phyloP scores from a whole-genome alignment of 306 rosid species.

The Heteromeles arbutifolia region DNA sequence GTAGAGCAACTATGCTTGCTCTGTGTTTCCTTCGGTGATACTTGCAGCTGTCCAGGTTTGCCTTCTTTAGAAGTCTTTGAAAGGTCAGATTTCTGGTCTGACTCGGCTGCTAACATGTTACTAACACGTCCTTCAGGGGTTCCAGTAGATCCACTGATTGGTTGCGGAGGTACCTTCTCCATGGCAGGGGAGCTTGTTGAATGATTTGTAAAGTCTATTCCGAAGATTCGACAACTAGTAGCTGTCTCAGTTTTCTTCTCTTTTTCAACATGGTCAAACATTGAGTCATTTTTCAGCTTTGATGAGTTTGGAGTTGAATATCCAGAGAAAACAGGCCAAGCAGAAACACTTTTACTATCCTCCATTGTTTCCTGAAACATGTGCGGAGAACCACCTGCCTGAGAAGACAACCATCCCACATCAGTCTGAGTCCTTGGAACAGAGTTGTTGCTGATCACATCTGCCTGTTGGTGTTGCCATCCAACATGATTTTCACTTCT shows the following conservation, averaged over 20 bases:
- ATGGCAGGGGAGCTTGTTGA: slow-evolving; percentile 23
- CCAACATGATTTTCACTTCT: slow-evolving; percentile 35
- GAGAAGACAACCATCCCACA: slow-evolving; percentile 60
- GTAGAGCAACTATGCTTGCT: slow-evolving; percentile 51
- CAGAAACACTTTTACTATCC: slow-evolving; percentile 48
- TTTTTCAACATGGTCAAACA: slow-evolving; percentile 43
- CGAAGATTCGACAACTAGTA: slow-evolving; percentile 61
- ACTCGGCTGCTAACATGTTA: slow-evolving; percentile 36
- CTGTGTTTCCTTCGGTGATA: slow-evolving; percentile 43
- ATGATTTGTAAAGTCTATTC: slow-evolving; percentile 57
- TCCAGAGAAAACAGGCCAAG: slow-evolving; percentile 39
- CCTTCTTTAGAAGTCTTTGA: slow-evolving; percentile 46
- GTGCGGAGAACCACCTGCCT: slow-evolving; percentile 37
- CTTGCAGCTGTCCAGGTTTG: slow-evolving; percentile 38
- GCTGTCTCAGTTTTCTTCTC: slow-evolving; percentile 54
- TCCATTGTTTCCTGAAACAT: slow-evolving; percentile 49
- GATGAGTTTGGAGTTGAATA: slow-evolving; percentile 34
- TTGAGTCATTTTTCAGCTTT: slow-evolving; percentile 32
- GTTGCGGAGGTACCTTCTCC: slow-evolving; percentile 33
- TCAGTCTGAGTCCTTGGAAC: slow-evolving; percentile 45
- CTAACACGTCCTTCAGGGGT: slow-evolving; percentile 37
- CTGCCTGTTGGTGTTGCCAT: slow-evolving; percentile 53
- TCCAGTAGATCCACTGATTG: slow-evolving; percentile 13
- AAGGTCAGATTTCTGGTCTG: slow-evolving; percentile 43
- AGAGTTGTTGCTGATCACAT: slow-evolving; percentile 38